Conservation (phyloP, 495 filamentous ascomycete species). For the Echria macrotheca region DNA sequence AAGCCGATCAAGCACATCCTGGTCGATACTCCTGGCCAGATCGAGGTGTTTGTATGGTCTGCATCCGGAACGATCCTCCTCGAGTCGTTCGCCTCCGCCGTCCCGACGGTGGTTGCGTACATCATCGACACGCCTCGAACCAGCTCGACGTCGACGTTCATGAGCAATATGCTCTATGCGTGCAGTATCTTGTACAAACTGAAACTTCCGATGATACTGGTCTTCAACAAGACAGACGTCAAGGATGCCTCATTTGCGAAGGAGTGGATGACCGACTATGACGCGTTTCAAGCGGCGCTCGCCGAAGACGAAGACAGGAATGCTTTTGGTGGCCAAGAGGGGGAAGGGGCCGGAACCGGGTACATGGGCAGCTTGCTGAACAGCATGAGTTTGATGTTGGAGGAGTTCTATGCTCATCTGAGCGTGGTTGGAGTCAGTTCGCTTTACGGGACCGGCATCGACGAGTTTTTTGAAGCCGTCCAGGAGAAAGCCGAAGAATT, state of each 20-base stretch:
- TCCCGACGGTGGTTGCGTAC: conserved; percentile 95
- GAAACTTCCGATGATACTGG: conserved; percentile 93
- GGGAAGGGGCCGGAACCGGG: conserved; percentile 62
- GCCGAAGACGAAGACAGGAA: conserved; percentile 71
- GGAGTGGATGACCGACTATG: conserved; percentile 99
- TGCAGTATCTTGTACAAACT: conserved; percentile 98
- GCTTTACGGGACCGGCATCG: conserved; percentile 86
- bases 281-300: conserved; percentile 86
- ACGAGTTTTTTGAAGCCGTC: conserved; percentile 89
- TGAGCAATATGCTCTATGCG: conserved; percentile 99
- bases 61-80: conserved; percentile 90
- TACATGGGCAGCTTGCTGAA: conserved; percentile 97
- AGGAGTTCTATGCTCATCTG: conserved; percentile 94
- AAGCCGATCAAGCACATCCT: conserved; percentile 78
- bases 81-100: conserved; percentile 83
- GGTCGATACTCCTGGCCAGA: conserved; percentile 94
- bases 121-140: conserved; percentile 94
- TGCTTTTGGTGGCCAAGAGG: conserved; percentile 69
- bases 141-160: conserved; percentile 89
- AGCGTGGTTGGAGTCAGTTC: conserved; percentile 89
- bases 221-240: conserved; percentile 98
- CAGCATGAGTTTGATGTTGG: conserved; percentile 95
- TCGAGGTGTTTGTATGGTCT: conserved; percentile 98
- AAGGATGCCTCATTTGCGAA: conserved; percentile 87
- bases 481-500: conserved; percentile 84